A percentile compares a stretch with the other conserved stretches of the same genome.
Evolutionary conservation across 73 alveolate species (phyloP).

Genomic region (Paramecium pentaurelia): DNA sequence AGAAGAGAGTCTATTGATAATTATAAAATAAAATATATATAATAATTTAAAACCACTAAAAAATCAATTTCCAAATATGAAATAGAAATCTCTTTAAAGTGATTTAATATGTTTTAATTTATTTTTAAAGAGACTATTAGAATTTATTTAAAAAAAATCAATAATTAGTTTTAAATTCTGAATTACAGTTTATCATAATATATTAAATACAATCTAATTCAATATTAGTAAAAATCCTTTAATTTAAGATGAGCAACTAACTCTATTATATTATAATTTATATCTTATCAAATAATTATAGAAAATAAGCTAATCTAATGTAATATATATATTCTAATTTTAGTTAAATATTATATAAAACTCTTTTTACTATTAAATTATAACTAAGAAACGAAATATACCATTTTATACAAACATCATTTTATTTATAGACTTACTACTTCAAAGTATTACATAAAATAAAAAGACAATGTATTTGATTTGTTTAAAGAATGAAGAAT

Average conservation of each 20-base stretch:
- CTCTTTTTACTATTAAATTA: background rate
- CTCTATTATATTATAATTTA: background rate
- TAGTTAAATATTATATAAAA: background rate
- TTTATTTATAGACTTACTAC: background rate
- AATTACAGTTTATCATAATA: too few species aligned
- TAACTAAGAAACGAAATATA: background rate
- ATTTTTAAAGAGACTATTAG: background rate
- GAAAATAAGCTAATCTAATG: too few species aligned
- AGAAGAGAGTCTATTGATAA: slow-evolving; percentile 76
- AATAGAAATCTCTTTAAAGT: too few species aligned
- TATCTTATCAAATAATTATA: too few species aligned
- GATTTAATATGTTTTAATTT: background rate
- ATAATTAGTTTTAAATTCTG: too few species aligned
- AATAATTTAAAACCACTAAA: background rate
- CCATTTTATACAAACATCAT: background rate
- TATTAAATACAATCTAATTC: background rate
- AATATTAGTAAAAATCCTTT: too few species aligned
- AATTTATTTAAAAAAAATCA: background rate
- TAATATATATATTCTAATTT: background rate
- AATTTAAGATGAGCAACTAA: background rate
- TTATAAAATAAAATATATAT: background rate
- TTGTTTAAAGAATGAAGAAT: background rate
- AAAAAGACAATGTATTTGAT: background rate
- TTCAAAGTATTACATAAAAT: background rate
- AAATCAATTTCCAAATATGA: background rate